Conservation (phyloP, 2,329 filamentous ascomycete genomes). For the Tolypocladium pustulatum region DNA sequence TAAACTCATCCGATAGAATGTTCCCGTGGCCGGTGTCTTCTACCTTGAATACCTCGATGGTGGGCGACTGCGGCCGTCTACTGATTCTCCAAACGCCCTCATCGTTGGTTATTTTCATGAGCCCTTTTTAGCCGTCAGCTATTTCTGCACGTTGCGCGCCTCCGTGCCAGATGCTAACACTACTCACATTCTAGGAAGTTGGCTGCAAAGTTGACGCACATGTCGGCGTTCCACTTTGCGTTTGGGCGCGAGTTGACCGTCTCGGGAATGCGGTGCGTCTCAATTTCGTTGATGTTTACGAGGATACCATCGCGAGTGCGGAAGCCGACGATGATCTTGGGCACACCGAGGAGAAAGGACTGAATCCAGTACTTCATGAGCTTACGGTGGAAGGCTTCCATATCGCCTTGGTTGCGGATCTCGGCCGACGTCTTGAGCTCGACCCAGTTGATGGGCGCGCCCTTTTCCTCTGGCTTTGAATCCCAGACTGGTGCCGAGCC, state of each 20-base stretch:
- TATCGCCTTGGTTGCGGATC: slow-evolving; percentile 56
- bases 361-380: slow-evolving; percentile 95
- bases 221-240: slow-evolving; percentile 78
- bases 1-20: slow-evolving; percentile 68
- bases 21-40: slow-evolving; percentile 65
- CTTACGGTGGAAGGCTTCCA: slow-evolving; percentile 74
- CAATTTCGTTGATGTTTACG: slow-evolving; percentile 62
- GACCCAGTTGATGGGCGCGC: slow-evolving; percentile 75
- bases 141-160: background rate
- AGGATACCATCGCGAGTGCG: slow-evolving; percentile 64
- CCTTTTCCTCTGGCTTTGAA: slow-evolving; percentile 56
- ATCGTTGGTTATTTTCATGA: slow-evolving; percentile 52
- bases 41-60: slow-evolving; percentile 64
- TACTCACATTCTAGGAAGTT: slow-evolving; percentile 65
- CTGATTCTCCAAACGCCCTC: slow-evolving; percentile 75
- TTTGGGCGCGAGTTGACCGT: slow-evolving; percentile 58
- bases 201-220: slow-evolving; percentile 84
- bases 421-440: slow-evolving; percentile 87
- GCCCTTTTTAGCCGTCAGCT: slow-evolving; percentile 32
- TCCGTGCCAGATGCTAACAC: background rate
- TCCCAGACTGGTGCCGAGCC: slow-evolving; percentile 57
- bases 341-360: slow-evolving; percentile 86
- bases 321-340: slow-evolving; percentile 85
- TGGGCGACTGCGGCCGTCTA: slow-evolving; percentile 48
- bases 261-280: slow-evolving; percentile 68